Evolutionary conservation across 2,329 filamentous ascomycete species (phyloP).

Genomic region (Metarhizium sp.): DNA sequence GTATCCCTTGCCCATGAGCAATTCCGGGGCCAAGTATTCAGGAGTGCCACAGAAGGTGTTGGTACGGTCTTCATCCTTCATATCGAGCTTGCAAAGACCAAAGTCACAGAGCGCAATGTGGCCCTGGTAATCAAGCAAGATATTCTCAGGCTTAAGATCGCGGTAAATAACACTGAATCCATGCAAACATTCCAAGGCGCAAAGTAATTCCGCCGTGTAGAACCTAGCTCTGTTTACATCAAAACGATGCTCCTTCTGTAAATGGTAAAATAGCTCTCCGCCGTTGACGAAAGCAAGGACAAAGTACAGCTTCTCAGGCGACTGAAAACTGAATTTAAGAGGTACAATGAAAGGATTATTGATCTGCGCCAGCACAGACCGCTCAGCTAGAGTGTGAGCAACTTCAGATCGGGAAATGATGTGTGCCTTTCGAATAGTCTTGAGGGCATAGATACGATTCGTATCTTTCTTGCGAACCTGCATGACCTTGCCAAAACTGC

Average conservation of each 20-base stretch:
- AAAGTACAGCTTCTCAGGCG: conserved; percentile 95
- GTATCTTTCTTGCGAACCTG: conserved; percentile 98
- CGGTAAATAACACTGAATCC: conserved; percentile 97
- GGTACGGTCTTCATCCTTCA: conserved; percentile 98
- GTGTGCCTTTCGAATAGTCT: conserved; percentile 98
- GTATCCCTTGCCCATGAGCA: conserved; percentile 88
- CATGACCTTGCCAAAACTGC: conserved; percentile 99
- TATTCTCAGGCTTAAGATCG: conserved; percentile 74
- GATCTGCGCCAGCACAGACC: conserved; percentile 97
- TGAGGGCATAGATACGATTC: conserved; percentile 92
- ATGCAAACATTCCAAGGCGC: conserved; percentile 90
- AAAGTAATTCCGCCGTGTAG: conserved; percentile 93
- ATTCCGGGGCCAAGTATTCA: conserved; percentile 91
- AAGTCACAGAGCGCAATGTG: conserved; percentile 98
- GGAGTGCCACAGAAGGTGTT: conserved; percentile 98
- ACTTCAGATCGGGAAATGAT: conserved; percentile 98
- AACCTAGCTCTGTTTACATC: conserved; percentile 95
- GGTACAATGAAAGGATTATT: conserved; percentile 99
- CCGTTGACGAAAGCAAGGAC: conserved; percentile 97
- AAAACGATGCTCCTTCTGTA: conserved; percentile 94
- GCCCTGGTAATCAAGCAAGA: conserved; percentile 92
- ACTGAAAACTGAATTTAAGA: conserved; percentile 98
- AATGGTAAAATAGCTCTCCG: conserved; percentile 92
- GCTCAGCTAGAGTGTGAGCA: conserved; percentile 88
- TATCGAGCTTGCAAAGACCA: conserved; percentile 94